Base-by-base conservation (phyloP, 345 rosid genomes). In the Syzygium aromaticum region DNA sequence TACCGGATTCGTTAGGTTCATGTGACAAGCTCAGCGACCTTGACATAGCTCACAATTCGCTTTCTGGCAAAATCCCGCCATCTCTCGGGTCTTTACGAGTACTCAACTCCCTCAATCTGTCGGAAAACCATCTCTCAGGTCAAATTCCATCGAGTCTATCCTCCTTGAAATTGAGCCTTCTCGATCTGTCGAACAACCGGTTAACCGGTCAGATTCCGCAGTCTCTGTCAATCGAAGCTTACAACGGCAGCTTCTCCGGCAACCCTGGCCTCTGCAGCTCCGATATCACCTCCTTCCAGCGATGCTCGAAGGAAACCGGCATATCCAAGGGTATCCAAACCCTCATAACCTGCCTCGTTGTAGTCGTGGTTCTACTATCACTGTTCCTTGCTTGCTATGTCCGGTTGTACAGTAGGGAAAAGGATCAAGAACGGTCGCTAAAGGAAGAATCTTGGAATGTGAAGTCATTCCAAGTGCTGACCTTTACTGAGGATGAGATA, bases 401-500 rank as follows among this genome's bases (percentile, higher is more conserved):
- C 78, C 84, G 27, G 40, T 16, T 67, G 19, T 56, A 57, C n/a
- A 84, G 73, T 59, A 85, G 85, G 51, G 88, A 86, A 57, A 85
- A 84, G 77, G 61, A 84, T 57, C 78, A 10, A 7, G 85, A 84
- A 25, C 40, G 77, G 25, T 86, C 90, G 27, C 51, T 89, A 57
- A 86, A 87, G 46, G 90, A 89, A 25, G 90, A 89, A 85, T 89
- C 88, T 9, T 89, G 90, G 90, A 80, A 84, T 59, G 85, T 89
- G 49, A 89, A 89, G 85, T 86, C 90, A 51, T 89, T 84, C 88
- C 73, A 83, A 46, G 87, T 86, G 7, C n/a, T 89, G 57, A 89
- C 88, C 59, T 89, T 89, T 52, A 86, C 88, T 16, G 90, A 89
- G 86, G 90, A 89, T n/a, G 90, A 89, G 88, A 89, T 89, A 28